phyloP scores from a whole-genome alignment of 2,329 filamentous ascomycete genomes.

The Lomentospora prolificans region DNA sequence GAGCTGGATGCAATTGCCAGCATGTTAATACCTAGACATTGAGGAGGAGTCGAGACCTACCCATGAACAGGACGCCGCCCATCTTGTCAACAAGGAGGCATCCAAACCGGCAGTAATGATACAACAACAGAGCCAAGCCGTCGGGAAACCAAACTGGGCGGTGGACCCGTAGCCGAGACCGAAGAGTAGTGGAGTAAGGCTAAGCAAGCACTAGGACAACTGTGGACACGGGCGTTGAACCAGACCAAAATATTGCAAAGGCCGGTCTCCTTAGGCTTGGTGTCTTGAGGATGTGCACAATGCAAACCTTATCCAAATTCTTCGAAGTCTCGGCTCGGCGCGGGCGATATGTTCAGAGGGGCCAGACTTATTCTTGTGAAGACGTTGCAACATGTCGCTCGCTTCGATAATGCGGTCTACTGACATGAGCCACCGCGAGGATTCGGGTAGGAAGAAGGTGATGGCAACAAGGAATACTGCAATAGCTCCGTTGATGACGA shows the following conservation, averaged over 20 bases:
- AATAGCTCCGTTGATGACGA: not conserved
- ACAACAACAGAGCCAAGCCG: not conserved
- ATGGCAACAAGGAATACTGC: not conserved
- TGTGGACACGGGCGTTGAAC: not conserved
- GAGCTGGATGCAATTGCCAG: not conserved
- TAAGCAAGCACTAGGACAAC: not conserved
- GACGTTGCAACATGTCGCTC: not conserved
- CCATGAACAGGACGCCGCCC: not conserved
- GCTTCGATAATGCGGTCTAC: not conserved
- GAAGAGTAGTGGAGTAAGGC: not conserved
- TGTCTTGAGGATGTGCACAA: not conserved
- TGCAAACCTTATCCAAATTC: not conserved
- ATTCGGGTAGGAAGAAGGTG: not conserved
- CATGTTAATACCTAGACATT: not conserved
- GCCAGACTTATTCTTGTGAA: not conserved
- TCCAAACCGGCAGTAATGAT: not conserved
- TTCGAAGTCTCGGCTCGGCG: not conserved
- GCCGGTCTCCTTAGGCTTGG: not conserved
- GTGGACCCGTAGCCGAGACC: not conserved
- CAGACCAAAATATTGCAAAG: not conserved
- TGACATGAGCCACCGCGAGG: not conserved
- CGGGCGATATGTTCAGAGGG: not conserved
- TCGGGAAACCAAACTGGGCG: not conserved
- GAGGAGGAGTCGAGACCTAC: not conserved
- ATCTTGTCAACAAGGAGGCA: not conserved